Conservation (phyloP, 805 yeast species). For the Candida insectorum region DNA sequence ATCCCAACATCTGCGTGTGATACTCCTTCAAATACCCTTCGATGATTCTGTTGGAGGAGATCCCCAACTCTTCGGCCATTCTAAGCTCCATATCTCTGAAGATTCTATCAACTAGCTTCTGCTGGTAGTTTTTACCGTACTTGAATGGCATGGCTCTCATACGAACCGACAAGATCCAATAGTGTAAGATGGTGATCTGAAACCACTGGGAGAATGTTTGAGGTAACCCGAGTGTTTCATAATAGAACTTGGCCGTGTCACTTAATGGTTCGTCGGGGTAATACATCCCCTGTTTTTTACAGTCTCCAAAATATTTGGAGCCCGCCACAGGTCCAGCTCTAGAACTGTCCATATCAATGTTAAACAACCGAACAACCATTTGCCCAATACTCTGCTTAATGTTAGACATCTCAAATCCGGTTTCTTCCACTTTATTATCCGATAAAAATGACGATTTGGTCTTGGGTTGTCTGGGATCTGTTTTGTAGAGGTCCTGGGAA, state of each 20-base stretch:
- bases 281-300: slow-evolving; percentile 80
- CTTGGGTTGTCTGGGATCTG: slow-evolving; percentile 32
- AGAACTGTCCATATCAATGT: slow-evolving; percentile 85
- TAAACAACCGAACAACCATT: slow-evolving; percentile 54
- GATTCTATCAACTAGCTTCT: slow-evolving; percentile 82
- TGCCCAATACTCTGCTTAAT: slow-evolving; percentile 57
- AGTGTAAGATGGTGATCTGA: slow-evolving; percentile 85
- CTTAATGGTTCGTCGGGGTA: slow-evolving; percentile 71
- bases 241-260: slow-evolving; percentile 77
- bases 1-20: slow-evolving; percentile 85
- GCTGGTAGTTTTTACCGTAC: slow-evolving; percentile 86
- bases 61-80: slow-evolving; percentile 81
- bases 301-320: slow-evolving; percentile 77
- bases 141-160: slow-evolving; percentile 96
- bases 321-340: slow-evolving; percentile 96
- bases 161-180: slow-evolving; percentile 90
- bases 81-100: slow-evolving; percentile 88
- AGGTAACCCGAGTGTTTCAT: slow-evolving; percentile 78
- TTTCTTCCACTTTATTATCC: slow-evolving; percentile 34
- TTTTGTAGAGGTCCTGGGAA: slow-evolving; percentile 31
- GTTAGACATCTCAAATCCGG: slow-evolving; percentile 32
- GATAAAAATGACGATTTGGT: slow-evolving; percentile 38
- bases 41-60: slow-evolving; percentile 74
- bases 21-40: slow-evolving; percentile 87
- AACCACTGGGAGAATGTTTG: slow-evolving; percentile 94